phyloP scores from a whole-genome alignment of 164 flowering plant genomes.

The Magnolia changhungtana region DNA sequence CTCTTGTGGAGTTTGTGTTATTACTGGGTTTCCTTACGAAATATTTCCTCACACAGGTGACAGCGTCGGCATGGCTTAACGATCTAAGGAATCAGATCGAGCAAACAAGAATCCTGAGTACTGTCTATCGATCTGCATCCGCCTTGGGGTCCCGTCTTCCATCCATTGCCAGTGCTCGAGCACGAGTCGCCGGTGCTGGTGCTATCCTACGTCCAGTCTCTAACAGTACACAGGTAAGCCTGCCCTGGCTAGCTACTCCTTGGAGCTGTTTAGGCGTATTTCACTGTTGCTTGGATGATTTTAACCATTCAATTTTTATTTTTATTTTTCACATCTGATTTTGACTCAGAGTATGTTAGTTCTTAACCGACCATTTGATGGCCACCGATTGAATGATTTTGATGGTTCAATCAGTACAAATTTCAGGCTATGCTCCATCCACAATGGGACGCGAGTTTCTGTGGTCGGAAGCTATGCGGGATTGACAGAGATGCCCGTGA shows the following conservation, averaged over 20 bases:
- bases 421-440: too few species aligned
- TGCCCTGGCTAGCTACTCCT: neutral
- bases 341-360: neutral
- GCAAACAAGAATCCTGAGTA: conserved; percentile 82
- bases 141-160: conserved; percentile 96
- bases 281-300: neutral
- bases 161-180: conserved; percentile 86
- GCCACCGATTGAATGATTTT: too few species aligned
- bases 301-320: too few species aligned
- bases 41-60: conserved; percentile 49
- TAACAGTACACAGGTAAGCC: conserved; percentile 76
- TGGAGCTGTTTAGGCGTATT: neutral
- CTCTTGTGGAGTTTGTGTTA: too few species aligned
- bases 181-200: conserved; percentile 97
- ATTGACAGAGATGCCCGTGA: too few species aligned
- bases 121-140: conserved; percentile 95
- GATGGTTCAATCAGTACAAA: too few species aligned
- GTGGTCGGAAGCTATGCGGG: too few species aligned
- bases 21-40: too few species aligned
- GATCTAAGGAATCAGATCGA: conserved; percentile 92
- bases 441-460: too few species aligned
- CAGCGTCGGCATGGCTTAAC: conserved; percentile 97
- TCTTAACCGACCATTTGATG: neutral
- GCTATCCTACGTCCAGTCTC: conserved; percentile 93
- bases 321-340: neutral